Evolutionary conservation across 768 basidiomycete genomes (phyloP), one percentile per base, ranked within the genome.

Genomic region (Mycena alexandri): DNA sequence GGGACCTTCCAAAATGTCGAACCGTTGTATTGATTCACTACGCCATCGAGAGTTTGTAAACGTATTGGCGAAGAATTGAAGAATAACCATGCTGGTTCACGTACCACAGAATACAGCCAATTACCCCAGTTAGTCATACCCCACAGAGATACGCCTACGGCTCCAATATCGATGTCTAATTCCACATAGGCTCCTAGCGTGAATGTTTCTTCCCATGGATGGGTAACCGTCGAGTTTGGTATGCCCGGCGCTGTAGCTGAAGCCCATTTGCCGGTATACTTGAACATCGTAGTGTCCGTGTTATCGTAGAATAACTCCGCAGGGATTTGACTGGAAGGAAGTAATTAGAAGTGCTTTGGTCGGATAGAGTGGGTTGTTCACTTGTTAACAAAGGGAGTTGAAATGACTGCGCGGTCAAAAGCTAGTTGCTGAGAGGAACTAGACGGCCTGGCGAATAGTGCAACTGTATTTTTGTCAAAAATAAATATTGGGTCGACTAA

Each of bases 1-100:
- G 68, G 68, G 21, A 69, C 64, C 24, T 70, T 51, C 59, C 59
- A 70, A 29, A 56, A 69, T 24, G 68, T 69, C 29, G 53, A 57
- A 22, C 60, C 59, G 44, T 70, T 70, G 51, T 52, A 59, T 14
- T 7, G 53, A 16, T 22, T 62, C 25, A 17, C 42, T 16, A 42
- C 2, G 5, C 63, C 44, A 61, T 41, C 52, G n/a, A 55, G 11
- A 5, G 29, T 17, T n/a, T 48, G 8, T 14, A 21, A 19, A 22
- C 8, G 7, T 43, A 46, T 53, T 14, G n/a, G 50, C 43, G 11
- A 34, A 51, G 1, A 12, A 17, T 42, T 0, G 2, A 5, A 22
- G 36, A 25, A 12, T 12, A 11, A 47, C 17, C 7, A n/a, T 19
- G 29, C 29, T 29, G 29, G 38, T n/a, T 33, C 22, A 52, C 66